A percentile compares a stretch with the other conserved stretches of the same genome.
These are phyloP conservation scores for Xylariaceae sp. DNA, from an alignment of 2,329 filamentous ascomycete genomes.

Conservation along the genomic window DNA sequence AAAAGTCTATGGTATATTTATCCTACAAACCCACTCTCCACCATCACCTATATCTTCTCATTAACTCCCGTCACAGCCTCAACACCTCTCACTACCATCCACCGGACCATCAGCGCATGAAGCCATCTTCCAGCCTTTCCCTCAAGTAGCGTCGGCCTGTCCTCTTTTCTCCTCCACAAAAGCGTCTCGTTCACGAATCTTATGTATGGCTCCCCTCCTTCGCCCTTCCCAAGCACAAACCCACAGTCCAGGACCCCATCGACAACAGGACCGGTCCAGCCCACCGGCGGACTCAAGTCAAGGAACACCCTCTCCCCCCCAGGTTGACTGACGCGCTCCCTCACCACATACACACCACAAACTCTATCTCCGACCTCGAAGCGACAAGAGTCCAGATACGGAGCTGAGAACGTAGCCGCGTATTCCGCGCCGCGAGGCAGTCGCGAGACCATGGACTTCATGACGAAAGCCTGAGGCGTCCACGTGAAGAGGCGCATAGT, in stretches of 20 bases:
- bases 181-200: slow-evolving; percentile 48
- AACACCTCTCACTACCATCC: slow-evolving; percentile 36
- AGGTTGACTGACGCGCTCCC: background rate
- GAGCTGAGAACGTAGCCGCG: slow-evolving; percentile 17
- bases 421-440: slow-evolving; percentile 4
- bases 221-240: slow-evolving; percentile 44
- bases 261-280: slow-evolving; percentile 32
- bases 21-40: background rate
- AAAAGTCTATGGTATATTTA: background rate
- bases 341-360: slow-evolving; percentile 36
- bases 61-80: slow-evolving; percentile 26
- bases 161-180: slow-evolving; percentile 43
- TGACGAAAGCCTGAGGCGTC: slow-evolving; percentile 34
- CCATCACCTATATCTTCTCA: background rate
- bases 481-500: slow-evolving; percentile 33
- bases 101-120: slow-evolving; percentile 33
- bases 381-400: slow-evolving; percentile 27
- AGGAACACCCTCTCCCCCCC: slow-evolving; percentile 26
- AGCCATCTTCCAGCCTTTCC: slow-evolving; percentile 30
- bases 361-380: slow-evolving; percentile 33
- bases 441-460: slow-evolving; percentile 27
- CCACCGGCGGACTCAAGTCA: slow-evolving; percentile 30
- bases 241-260: slow-evolving; percentile 30
- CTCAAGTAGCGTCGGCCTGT: slow-evolving; percentile 32
- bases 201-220: slow-evolving; percentile 41